These are phyloP conservation scores for Penicillium alfredii DNA, from an alignment of 495 filamentous ascomycete species.

Conservation along the genomic window DNA sequence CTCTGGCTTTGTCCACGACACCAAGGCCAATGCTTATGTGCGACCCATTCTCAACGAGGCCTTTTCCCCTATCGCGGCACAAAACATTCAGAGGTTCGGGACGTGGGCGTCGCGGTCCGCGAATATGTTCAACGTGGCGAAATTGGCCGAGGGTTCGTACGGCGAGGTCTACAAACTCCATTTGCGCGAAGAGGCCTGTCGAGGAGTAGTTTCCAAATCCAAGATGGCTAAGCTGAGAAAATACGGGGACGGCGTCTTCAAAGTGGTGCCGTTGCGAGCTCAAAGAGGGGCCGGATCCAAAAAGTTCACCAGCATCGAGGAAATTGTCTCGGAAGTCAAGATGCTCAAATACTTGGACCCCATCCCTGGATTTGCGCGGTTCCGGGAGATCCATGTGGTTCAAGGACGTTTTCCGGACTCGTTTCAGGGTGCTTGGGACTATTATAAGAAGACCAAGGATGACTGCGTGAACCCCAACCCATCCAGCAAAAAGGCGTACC, in stretches of 20 bases:
- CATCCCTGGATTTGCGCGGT: conserved; percentile 88
- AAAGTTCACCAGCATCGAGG: conserved; percentile 43
- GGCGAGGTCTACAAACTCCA: conserved; percentile 47
- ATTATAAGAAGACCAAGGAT: conserved; percentile 52
- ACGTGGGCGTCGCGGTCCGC: conserved; percentile 39
- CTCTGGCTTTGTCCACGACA: conserved; percentile 35
- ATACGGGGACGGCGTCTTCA: conserved; percentile 45
- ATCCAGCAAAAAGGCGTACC: conserved; percentile 50
- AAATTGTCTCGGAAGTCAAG: conserved; percentile 60
- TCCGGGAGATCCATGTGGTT: conserved; percentile 70
- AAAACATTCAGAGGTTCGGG: conserved; percentile 37
- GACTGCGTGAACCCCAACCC: conserved; percentile 63
- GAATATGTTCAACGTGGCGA: conserved; percentile 38
- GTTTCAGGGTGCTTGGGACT: conserved; percentile 62
- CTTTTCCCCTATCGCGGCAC: conserved; percentile 30
- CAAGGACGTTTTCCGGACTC: conserved; percentile 58
- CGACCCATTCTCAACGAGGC: conserved; percentile 35
- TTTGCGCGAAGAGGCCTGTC: conserved; percentile 31
- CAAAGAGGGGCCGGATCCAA: conserved; percentile 40
- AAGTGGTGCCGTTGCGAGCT: conserved; percentile 45
- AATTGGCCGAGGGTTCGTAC: conserved; percentile 48
- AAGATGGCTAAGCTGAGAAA: conserved; percentile 33
- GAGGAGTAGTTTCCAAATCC: conserved; percentile 37
- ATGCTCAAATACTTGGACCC: conserved; percentile 71
- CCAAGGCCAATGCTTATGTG: conserved; percentile 35